A percentile compares a stretch with the other conserved stretches of the same genome.
These are phyloP conservation scores for Plantago major DNA, from an alignment of 257 asterid genomes.

Conservation along the genomic window DNA sequence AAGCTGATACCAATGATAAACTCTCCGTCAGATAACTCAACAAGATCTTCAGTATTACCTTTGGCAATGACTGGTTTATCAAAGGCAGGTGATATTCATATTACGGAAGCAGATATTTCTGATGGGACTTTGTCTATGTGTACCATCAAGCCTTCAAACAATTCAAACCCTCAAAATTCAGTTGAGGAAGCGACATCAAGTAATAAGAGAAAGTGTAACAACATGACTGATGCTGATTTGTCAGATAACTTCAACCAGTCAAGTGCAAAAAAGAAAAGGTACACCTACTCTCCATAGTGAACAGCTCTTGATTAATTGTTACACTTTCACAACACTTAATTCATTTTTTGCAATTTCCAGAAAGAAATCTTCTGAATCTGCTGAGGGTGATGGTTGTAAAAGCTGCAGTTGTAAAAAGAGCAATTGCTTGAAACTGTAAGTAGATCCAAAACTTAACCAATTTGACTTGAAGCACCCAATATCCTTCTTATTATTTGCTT, in stretches of 20 bases:
- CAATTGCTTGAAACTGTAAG: slow-evolving; percentile 81
- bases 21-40: slow-evolving; percentile 25
- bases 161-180: slow-evolving; percentile 28
- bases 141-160: slow-evolving; percentile 27
- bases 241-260: slow-evolving; percentile 32
- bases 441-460: slow-evolving; percentile 11
- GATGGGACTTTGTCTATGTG: slow-evolving; percentile 25
- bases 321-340: not conserved
- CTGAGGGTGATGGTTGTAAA: slow-evolving; percentile 49
- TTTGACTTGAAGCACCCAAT: slow-evolving; percentile 17
- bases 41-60: slow-evolving; percentile 27
- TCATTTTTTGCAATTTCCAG: slow-evolving; percentile 35
- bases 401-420: slow-evolving; percentile 82
- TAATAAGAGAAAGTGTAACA: slow-evolving; percentile 28
- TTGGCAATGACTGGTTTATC: slow-evolving; percentile 26
- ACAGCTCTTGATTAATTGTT: slow-evolving; percentile 7
- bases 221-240: slow-evolving; percentile 26
- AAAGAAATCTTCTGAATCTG: slow-evolving; percentile 36
- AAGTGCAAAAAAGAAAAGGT: slow-evolving; percentile 62
- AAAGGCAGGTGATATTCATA: slow-evolving; percentile 22
- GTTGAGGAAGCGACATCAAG: slow-evolving; percentile 30
- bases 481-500: slow-evolving; percentile 20
- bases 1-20: slow-evolving; percentile 29
- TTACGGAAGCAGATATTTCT: slow-evolving; percentile 26
- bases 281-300: slow-evolving; percentile 24